These are phyloP conservation scores for Penicillium sp. DNA, from an alignment of 2,329 filamentous ascomycete species.

Conservation along the genomic window DNA sequence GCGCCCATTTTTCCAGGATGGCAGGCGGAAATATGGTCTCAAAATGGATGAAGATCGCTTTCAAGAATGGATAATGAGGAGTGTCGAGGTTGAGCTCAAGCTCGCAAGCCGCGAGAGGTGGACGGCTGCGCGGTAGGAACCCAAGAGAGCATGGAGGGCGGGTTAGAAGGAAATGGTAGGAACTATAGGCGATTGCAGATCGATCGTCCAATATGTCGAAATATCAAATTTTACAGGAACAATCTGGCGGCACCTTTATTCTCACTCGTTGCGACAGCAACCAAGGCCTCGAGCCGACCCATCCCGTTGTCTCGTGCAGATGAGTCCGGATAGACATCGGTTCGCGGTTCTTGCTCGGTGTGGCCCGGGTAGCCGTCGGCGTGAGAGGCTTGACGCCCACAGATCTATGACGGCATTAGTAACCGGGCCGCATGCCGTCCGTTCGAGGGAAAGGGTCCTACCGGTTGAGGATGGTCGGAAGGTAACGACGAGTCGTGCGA, in stretches of 20 bases:
- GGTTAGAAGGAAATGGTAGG: neutral
- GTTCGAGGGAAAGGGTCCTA: slow-evolving; percentile 36
- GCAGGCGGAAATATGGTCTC: slow-evolving; percentile 11
- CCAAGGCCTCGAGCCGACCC: slow-evolving; percentile 52
- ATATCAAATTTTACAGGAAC: slow-evolving; percentile 28
- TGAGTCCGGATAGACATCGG: slow-evolving; percentile 31
- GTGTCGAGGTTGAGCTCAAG: neutral
- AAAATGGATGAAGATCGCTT: neutral
- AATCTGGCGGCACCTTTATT: slow-evolving; percentile 41
- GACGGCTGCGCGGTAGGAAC: neutral
- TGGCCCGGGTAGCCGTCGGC: slow-evolving; percentile 32
- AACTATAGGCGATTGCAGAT: neutral
- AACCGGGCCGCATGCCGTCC: slow-evolving; percentile 28
- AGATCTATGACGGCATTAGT: slow-evolving; percentile 38
- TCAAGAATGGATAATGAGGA: neutral
- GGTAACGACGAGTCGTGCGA: slow-evolving; percentile 39
- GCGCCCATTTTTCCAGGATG: slow-evolving; percentile 2
- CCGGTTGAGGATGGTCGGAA: slow-evolving; percentile 42
- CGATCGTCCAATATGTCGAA: neutral
- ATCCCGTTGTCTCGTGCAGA: slow-evolving; percentile 40
- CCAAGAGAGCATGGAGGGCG: neutral
- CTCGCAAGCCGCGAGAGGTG: neutral
- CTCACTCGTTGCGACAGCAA: slow-evolving; percentile 53
- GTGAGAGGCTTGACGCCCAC: slow-evolving; percentile 34
- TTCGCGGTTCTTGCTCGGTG: slow-evolving; percentile 30